Conservation (phyloP, 2,329 filamentous ascomycete genomes). For the Akanthomyces uredinophilus region DNA sequence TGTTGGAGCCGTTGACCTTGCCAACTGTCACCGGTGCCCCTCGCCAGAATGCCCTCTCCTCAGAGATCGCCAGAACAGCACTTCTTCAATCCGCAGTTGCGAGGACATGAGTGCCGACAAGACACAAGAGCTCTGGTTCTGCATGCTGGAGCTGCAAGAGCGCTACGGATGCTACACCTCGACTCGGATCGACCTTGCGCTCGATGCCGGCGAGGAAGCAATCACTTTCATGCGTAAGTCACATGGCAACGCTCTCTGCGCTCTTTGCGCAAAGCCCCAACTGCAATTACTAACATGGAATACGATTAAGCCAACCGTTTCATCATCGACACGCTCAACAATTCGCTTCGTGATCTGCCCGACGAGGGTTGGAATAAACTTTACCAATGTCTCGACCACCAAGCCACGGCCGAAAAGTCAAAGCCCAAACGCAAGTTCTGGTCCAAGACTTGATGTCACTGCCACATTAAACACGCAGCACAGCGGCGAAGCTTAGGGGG, state of each 20-base stretch:
- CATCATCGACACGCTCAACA: slow-evolving; percentile 37
- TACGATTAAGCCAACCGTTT: slow-evolving; percentile 30
- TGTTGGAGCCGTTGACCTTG: not conserved
- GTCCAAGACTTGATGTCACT: slow-evolving; percentile 15
- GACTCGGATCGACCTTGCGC: slow-evolving; percentile 42
- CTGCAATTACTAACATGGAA: slow-evolving; percentile 6
- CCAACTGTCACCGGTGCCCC: slow-evolving; percentile 10
- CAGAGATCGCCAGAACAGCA: slow-evolving; percentile 15
- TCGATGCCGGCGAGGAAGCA: slow-evolving; percentile 36
- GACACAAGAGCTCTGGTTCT: slow-evolving; percentile 39
- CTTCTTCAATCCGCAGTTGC: slow-evolving; percentile 26
- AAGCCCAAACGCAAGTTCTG: slow-evolving; percentile 27
- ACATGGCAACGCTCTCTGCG: not conserved
- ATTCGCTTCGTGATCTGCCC: slow-evolving; percentile 32
- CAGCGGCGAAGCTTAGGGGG: not conserved
- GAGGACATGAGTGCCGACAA: slow-evolving; percentile 32
- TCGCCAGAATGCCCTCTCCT: slow-evolving; percentile 8
- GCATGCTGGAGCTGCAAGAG: slow-evolving; percentile 44
- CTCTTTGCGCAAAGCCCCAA: too few species aligned
- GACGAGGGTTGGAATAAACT: slow-evolving; percentile 32
- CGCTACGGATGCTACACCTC: slow-evolving; percentile 46
- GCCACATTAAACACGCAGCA: not conserved
- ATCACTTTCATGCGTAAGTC: slow-evolving; percentile 38
- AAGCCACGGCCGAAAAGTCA: slow-evolving; percentile 11
- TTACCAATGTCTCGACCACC: slow-evolving; percentile 26